Percentiles rank a stretch among this genome's conserved stretches.
Evolutionary conservation across 2,329 filamentous ascomycete species (phyloP).

Genomic region (Fusarium poae): DNA sequence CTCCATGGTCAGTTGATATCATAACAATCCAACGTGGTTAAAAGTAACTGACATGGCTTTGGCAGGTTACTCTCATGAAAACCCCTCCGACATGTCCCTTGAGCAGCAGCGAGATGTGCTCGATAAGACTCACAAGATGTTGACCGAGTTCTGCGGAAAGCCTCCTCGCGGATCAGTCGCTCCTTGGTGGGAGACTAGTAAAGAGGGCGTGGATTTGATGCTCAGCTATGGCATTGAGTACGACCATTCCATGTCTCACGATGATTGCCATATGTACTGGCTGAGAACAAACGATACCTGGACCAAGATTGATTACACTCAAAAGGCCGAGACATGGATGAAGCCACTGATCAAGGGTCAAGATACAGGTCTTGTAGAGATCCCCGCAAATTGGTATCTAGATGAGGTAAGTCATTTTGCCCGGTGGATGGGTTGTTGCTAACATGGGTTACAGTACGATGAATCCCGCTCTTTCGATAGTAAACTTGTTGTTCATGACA

Average conservation of each 20-base stretch:
- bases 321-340: constrained; percentile 47
- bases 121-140: constrained; percentile 78
- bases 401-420: constrained; percentile 58
- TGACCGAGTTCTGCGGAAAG: constrained; percentile 77
- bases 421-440: fast-evolving
- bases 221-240: constrained; percentile 77
- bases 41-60: fast-evolving
- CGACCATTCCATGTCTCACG: constrained; percentile 71
- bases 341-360: constrained; percentile 70
- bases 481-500: fast-evolving
- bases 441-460: background rate
- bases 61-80: constrained; percentile 76
- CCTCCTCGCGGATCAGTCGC: constrained; percentile 79
- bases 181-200: constrained; percentile 79
- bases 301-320: constrained; percentile 75
- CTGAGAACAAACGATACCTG: constrained; percentile 73
- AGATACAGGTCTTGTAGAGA: constrained; percentile 74
- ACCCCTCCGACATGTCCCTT: constrained; percentile 76
- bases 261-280: constrained; percentile 74
- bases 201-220: constrained; percentile 74
- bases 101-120: constrained; percentile 83
- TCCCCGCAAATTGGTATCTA: constrained; percentile 72
- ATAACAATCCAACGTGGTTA: fast-evolving
- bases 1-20: constrained; percentile 62
- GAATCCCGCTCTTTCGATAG: fast-evolving